phyloP scores from a whole-genome alignment of 2,329 filamentous ascomycete genomes.

The Spiromastix sp. region DNA sequence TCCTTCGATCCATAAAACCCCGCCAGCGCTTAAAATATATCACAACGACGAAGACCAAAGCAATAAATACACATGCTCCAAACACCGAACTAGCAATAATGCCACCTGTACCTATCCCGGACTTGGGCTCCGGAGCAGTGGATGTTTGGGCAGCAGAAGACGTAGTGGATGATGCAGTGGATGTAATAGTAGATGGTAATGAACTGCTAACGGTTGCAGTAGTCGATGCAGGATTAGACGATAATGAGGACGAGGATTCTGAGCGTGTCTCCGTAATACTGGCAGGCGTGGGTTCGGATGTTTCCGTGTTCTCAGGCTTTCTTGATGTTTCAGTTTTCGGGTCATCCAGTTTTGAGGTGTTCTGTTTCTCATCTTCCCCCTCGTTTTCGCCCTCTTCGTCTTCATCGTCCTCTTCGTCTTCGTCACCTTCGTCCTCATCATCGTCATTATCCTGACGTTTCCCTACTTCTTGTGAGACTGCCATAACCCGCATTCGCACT shows the following conservation, averaged over 20 bases:
- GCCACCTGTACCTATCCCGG: constrained; percentile 5
- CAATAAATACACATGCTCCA: constrained; percentile 10
- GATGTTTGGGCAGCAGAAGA: constrained; percentile 4
- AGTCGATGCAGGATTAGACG: background rate
- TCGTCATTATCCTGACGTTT: background rate
- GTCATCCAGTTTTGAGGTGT: no score
- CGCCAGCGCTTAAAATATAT: constrained; percentile 11
- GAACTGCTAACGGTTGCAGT: no score
- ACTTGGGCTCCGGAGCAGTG: background rate
- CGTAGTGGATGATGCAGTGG: constrained; percentile 1
- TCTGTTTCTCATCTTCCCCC: background rate
- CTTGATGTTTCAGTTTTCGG: no score
- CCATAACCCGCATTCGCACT: no score
- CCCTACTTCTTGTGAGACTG: no score
- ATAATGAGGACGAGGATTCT: no score
- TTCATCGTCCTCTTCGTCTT: background rate
- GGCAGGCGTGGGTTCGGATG: no score
- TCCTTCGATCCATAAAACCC: no score
- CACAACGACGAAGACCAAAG: constrained; percentile 9
- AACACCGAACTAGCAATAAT: constrained; percentile 12
- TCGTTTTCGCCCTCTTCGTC: background rate
- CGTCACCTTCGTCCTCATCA: background rate
- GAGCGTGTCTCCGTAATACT: no score
- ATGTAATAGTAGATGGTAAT: background rate
- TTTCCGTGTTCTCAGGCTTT: no score